Evolutionary conservation across 352 stramenopile species (phyloP).

Genomic region (Pythium periplocum): DNA sequence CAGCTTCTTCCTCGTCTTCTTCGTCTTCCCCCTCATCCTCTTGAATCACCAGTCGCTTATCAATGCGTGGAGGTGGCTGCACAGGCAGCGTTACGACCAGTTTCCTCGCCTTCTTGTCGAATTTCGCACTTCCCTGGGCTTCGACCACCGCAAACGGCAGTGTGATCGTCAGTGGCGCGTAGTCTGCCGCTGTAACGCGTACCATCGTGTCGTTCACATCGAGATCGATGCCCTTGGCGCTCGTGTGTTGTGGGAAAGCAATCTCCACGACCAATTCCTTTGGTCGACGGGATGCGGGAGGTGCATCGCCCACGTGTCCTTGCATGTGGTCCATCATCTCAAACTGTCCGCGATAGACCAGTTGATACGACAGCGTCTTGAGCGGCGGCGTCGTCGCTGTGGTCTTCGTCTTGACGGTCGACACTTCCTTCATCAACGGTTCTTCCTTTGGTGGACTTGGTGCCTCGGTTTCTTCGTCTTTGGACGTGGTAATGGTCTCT

Average conservation of each 20-base stretch:
- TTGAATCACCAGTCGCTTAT: slow-evolving; percentile 24
- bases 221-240: slow-evolving; percentile 51
- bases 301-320: neutral
- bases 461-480: neutral
- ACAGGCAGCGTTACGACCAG: slow-evolving; percentile 81
- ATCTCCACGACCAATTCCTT: slow-evolving; percentile 68
- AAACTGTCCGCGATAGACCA: slow-evolving; percentile 65
- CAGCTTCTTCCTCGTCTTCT: slow-evolving; percentile 3
- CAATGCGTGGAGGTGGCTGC: slow-evolving; percentile 30
- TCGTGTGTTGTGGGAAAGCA: slow-evolving; percentile 46
- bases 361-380: slow-evolving; percentile 34
- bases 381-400: slow-evolving; percentile 14
- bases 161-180: slow-evolving; percentile 44
- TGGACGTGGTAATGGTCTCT: neutral
- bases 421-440: slow-evolving; percentile 16
- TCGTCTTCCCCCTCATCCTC: slow-evolving; percentile 19
- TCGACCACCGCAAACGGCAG: slow-evolving; percentile 80
- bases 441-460: neutral
- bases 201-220: slow-evolving; percentile 57
- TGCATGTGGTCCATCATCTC: slow-evolving; percentile 69
- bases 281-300: slow-evolving; percentile 21
- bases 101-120: slow-evolving; percentile 73
- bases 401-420: slow-evolving; percentile 3
- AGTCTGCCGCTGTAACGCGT: slow-evolving; percentile 33
- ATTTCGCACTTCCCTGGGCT: slow-evolving; percentile 69